phyloP scores from a whole-genome alignment of 2,329 filamentous ascomycete species.

The Claviceps sp. region DNA sequence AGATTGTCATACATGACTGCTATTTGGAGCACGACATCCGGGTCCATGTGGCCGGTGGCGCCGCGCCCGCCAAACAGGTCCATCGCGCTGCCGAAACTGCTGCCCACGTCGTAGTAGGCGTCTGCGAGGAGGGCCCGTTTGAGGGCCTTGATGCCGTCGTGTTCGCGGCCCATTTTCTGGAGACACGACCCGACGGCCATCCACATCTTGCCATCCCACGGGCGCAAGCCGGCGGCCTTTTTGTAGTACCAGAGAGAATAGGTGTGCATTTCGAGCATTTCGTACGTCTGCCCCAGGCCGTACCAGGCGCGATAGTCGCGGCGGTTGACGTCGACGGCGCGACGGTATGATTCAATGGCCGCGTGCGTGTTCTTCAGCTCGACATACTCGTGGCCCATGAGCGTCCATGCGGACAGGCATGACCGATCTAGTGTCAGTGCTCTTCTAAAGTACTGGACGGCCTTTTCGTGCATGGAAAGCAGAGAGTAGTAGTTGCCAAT shows the following conservation, averaged over 20 bases:
- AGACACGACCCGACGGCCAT: slow-evolving; percentile 87
- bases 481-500: slow-evolving; percentile 96
- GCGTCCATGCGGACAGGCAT: slow-evolving; percentile 89
- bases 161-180: slow-evolving; percentile 72
- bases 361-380: slow-evolving; percentile 98
- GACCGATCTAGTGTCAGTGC: slow-evolving; percentile 80
- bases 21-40: slow-evolving; percentile 82
- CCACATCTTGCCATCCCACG: slow-evolving; percentile 98
- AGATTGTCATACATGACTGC: slow-evolving; percentile 78
- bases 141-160: slow-evolving; percentile 88
- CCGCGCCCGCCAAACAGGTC: slow-evolving; percentile 34
- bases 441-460: slow-evolving; percentile 92
- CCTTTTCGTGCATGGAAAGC: slow-evolving; percentile 91
- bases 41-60: slow-evolving; percentile 56
- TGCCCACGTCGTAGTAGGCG: slow-evolving; percentile 62
- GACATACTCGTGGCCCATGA: slow-evolving; percentile 98
- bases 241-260: slow-evolving; percentile 98
- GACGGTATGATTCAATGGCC: slow-evolving; percentile 90
- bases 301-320: slow-evolving; percentile 98
- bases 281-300: slow-evolving; percentile 89
- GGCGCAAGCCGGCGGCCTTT: slow-evolving; percentile 80
- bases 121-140: slow-evolving; percentile 86
- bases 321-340: slow-evolving; percentile 89
- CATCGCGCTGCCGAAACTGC: slow-evolving; percentile 36
- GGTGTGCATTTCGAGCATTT: slow-evolving; percentile 94